These are phyloP conservation scores for Erythrobasidium yunnanense DNA, from an alignment of 768 basidiomycete species.

Conservation along the genomic window DNA sequence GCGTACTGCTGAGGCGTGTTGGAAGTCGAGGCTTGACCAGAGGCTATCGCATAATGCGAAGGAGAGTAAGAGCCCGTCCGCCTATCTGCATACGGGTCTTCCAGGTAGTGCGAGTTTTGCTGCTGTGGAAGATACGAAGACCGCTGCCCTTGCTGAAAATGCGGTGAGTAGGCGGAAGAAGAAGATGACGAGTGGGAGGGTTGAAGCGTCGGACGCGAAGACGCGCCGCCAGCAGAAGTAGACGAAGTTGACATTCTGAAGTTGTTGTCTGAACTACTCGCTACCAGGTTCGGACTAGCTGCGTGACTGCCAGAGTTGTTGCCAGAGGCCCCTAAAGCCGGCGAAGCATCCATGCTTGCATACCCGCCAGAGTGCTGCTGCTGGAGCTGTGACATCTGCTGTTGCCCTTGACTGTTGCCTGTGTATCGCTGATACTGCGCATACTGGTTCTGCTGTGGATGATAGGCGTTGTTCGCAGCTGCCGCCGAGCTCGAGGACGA, in stretches of 20 bases:
- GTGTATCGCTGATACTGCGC: not conserved
- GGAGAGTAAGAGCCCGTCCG: conserved; percentile 18
- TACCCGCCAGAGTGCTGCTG: conserved; percentile 14
- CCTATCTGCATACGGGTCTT: conserved; percentile 7
- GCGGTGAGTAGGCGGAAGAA: not conserved
- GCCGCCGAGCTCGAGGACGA: not conserved
- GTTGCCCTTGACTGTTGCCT: too few species aligned
- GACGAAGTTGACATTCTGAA: not conserved
- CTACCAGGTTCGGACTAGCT: not conserved
- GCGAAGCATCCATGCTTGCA: not conserved
- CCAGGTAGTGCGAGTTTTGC: conserved; percentile 10
- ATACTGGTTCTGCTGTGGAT: not conserved
- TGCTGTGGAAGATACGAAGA: not conserved
- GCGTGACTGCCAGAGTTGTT: not conserved
- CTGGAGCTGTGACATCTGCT: not conserved
- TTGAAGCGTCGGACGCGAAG: conserved; percentile 7
- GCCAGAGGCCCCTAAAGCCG: not conserved
- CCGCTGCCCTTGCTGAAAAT: not conserved
- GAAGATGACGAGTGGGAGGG: not conserved
- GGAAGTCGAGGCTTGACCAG: not conserved
- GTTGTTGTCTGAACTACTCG: not conserved
- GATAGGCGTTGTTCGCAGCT: not conserved
- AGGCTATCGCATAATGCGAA: conserved; percentile 17
- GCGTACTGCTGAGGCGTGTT: not conserved
- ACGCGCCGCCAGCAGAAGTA: not conserved